phyloP scores from a whole-genome alignment of 2,329 filamentous ascomycete genomes.

The Volutella citrinella region DNA sequence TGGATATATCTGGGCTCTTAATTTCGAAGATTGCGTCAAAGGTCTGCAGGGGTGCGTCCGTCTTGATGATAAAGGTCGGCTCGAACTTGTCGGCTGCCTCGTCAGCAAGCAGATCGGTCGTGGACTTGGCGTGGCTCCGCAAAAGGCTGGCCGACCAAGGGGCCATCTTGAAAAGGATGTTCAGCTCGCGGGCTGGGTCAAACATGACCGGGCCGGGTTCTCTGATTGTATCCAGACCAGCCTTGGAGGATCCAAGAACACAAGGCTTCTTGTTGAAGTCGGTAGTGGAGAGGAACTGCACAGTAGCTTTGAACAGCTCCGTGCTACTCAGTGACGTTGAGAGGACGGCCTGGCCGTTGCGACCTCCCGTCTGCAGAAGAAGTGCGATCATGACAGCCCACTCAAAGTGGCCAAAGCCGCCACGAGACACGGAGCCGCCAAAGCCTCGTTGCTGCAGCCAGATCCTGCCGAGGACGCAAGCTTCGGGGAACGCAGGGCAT shows the following conservation, averaged over 20 bases:
- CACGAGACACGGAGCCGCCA: slow-evolving; percentile 62
- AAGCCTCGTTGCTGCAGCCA: slow-evolving; percentile 92
- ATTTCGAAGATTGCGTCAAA: slow-evolving; percentile 49
- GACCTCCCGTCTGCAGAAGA: slow-evolving; percentile 73
- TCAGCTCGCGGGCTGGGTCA: slow-evolving; percentile 71
- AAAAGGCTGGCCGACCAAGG: slow-evolving; percentile 76
- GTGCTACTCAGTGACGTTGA: slow-evolving; percentile 83
- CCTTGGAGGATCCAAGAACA: slow-evolving; percentile 39
- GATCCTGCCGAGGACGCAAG: slow-evolving; percentile 78
- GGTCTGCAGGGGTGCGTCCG: slow-evolving; percentile 50
- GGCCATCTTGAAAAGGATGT: slow-evolving; percentile 88
- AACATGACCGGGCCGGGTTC: slow-evolving; percentile 67
- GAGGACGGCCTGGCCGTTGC: slow-evolving; percentile 67
- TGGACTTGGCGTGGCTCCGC: slow-evolving; percentile 70
- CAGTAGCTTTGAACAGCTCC: slow-evolving; percentile 87
- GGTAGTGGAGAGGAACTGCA: slow-evolving; percentile 80
- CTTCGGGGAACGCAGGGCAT: slow-evolving; percentile 74
- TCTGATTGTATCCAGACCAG: slow-evolving; percentile 33
- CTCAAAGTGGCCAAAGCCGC: slow-evolving; percentile 92
- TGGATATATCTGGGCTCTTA: slow-evolving; percentile 26
- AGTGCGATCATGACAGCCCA: slow-evolving; percentile 81
- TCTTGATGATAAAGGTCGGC: slow-evolving; percentile 71
- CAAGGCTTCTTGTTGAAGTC: slow-evolving; percentile 69
- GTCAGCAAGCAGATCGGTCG: slow-evolving; percentile 72
- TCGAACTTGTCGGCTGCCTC: slow-evolving; percentile 77